Conservation (phyloP, 73 alveolate genomes). For the Paramecium primaurelia region DNA sequence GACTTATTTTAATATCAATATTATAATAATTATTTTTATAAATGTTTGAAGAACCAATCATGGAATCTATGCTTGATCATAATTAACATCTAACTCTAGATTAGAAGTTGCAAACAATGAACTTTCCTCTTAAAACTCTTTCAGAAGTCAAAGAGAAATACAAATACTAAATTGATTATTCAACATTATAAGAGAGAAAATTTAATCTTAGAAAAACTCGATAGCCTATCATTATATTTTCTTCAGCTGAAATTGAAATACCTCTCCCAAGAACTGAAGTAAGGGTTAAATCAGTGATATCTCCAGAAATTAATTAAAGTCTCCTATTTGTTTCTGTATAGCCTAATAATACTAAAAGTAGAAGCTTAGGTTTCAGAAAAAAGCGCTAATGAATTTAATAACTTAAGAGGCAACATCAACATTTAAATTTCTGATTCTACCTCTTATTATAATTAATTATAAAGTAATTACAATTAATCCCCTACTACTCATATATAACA, state of each 20-base stretch:
- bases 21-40: background rate
- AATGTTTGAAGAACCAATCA: constrained; percentile 11
- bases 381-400: background rate
- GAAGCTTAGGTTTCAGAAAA: background rate
- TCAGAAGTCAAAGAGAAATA: constrained; percentile 19
- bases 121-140: background rate
- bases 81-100: background rate
- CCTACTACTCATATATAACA: background rate
- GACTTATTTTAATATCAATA: background rate
- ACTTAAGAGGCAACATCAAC: background rate
- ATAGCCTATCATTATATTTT: background rate
- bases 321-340: background rate
- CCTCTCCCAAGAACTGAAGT: background rate
- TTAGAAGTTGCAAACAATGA: background rate
- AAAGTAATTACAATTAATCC: background rate
- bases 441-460: background rate
- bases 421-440: background rate
- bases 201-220: constrained; percentile 3
- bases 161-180: background rate
- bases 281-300: background rate
- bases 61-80: background rate
- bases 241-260: background rate
- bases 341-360: background rate
- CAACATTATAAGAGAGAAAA: background rate
- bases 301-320: background rate